These are phyloP conservation scores for Mycena chlorophos DNA, from an alignment of 768 basidiomycete genomes.

Conservation along the genomic window DNA sequence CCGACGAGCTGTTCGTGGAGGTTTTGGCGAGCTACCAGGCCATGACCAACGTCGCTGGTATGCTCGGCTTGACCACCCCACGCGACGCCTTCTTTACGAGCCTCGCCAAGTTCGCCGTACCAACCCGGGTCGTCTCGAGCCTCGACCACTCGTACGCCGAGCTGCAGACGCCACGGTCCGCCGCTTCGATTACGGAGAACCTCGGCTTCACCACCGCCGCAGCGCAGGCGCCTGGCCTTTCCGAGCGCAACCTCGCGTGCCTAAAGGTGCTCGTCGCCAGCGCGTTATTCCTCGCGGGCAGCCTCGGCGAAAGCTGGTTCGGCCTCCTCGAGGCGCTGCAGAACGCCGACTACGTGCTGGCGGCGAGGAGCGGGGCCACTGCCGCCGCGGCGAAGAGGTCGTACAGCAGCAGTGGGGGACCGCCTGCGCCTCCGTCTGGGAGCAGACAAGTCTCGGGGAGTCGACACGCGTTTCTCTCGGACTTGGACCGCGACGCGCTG, in stretches of 20 bases:
- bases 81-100: conserved; percentile 91
- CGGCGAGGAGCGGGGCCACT: conserved; percentile 61
- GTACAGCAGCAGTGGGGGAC: too few species aligned
- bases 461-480: conserved; percentile 65
- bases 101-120: conserved; percentile 91
- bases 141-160: conserved; percentile 60
- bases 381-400: conserved; percentile 34
- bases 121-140: conserved; percentile 82
- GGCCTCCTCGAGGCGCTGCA: conserved; percentile 87
- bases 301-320: conserved; percentile 91
- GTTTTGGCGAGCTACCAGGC: conserved; percentile 80
- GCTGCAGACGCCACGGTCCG: conserved; percentile 60
- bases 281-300: conserved; percentile 79
- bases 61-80: conserved; percentile 82
- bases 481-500: conserved; percentile 75
- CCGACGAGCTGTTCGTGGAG: conserved; percentile 89
- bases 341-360: conserved; percentile 91
- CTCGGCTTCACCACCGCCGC: conserved; percentile 57
- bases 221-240: conserved; percentile 68
- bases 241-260: conserved; percentile 89
- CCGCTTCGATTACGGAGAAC: conserved; percentile 62
- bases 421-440: conserved; percentile 28
- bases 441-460: conserved; percentile 43
- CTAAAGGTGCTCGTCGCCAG: conserved; percentile 78
- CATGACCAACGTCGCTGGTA: conserved; percentile 85